phyloP scores from a whole-genome alignment of 1,139 yeast species.

The Diutina rugosa region DNA sequence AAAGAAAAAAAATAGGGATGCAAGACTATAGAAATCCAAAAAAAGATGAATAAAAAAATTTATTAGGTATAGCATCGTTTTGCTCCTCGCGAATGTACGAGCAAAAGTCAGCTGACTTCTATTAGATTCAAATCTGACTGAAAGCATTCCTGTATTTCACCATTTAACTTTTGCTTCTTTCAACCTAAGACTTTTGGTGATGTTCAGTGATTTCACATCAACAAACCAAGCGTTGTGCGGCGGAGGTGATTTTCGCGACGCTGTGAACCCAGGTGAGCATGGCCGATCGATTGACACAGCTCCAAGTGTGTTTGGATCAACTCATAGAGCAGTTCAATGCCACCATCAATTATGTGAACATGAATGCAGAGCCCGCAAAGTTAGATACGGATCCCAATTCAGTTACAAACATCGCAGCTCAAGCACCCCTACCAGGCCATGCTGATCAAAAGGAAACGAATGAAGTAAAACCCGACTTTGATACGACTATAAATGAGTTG shows the following conservation, averaged over 20 bases:
- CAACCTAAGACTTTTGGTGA: not conserved
- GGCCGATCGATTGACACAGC: slow-evolving; percentile 85
- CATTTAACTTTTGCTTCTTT: not conserved
- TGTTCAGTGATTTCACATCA: not conserved
- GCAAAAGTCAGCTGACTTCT: no score
- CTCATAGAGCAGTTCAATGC: slow-evolving; percentile 87
- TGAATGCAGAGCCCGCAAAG: slow-evolving; percentile 24
- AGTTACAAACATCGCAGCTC: slow-evolving; percentile 28
- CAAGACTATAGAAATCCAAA: no score
- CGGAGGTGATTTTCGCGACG: not conserved
- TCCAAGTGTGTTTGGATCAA: slow-evolving; percentile 86
- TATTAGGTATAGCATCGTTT: no score
- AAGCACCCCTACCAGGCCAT: slow-evolving; percentile 33
- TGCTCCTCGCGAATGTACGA: no score
- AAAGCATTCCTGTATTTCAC: no score
- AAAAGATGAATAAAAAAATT: no score
- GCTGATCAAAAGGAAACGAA: slow-evolving; percentile 17
- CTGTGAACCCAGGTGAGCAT: slow-evolving; percentile 12
- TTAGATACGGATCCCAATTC: slow-evolving; percentile 25
- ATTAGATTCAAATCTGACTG: no score
- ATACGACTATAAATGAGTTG: slow-evolving; percentile 53
- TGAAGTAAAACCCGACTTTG: slow-evolving; percentile 21
- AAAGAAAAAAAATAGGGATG: no score
- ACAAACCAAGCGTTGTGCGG: not conserved
- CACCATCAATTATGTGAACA: slow-evolving; percentile 72